Percentiles rank a stretch among this genome's conserved stretches.
Evolutionary conservation across 805 yeast species (phyloP).

Genomic region (Starmerella apis): DNA sequence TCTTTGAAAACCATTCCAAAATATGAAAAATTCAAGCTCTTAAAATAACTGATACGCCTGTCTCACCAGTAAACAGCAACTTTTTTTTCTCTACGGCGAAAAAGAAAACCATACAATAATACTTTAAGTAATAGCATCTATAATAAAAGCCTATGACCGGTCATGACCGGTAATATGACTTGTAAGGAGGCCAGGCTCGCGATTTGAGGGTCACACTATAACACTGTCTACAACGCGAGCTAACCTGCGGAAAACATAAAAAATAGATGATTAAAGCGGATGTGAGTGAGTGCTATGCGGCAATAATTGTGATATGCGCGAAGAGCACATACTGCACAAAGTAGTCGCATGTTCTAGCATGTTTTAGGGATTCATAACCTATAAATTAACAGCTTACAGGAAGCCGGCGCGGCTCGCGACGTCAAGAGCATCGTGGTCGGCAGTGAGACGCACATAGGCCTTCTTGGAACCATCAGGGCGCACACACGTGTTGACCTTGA

Average conservation of each 20-base stretch:
- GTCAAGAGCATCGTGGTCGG: constrained; percentile 98
- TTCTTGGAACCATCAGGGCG: constrained; percentile 99
- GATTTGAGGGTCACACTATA: too few relatives aligned
- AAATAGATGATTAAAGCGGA: neutral
- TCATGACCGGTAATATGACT: too few relatives aligned
- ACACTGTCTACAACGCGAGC: too few relatives aligned
- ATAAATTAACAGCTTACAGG: constrained; percentile 48
- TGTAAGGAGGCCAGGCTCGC: too few relatives aligned
- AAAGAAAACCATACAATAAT: too few relatives aligned
- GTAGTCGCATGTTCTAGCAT: neutral
- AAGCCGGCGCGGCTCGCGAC: constrained; percentile 99
- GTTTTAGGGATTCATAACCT: constrained; percentile 12
- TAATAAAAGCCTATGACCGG: too few relatives aligned
- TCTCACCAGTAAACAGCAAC: too few relatives aligned
- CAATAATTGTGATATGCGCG: neutral
- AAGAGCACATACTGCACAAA: neutral
- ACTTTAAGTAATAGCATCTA: too few relatives aligned
- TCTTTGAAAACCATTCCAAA: too few relatives aligned
- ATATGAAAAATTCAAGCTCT: too few relatives aligned
- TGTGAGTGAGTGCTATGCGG: neutral
- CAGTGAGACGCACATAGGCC: constrained; percentile 98
- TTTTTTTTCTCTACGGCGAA: too few relatives aligned
- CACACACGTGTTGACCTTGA: constrained; percentile 88
- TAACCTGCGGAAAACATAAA: neutral
- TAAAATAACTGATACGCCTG: too few relatives aligned